Conservation (phyloP, 768 basidiomycete genomes). For the Mrakia gelida region DNA sequence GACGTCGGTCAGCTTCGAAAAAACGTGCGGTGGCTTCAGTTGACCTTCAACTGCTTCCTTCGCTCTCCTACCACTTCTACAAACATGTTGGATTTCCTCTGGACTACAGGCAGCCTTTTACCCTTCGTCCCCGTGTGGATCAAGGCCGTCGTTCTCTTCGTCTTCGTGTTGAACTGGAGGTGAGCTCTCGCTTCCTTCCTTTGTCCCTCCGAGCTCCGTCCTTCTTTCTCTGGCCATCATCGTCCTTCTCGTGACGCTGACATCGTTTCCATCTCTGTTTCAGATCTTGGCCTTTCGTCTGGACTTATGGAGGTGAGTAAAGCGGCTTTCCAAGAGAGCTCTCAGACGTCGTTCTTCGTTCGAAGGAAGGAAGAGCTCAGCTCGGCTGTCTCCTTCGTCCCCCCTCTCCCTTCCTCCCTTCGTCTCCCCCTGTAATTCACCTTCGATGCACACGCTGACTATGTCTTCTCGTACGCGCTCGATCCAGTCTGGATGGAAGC, state of each 20-base stretch:
- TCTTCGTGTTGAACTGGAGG: slow-evolving; percentile 18
- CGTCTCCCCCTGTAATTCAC: background rate
- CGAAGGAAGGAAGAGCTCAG: background rate
- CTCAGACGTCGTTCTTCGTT: background rate
- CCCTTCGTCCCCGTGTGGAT: slow-evolving; percentile 19
- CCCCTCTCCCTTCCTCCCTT: background rate
- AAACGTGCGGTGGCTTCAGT: background rate
- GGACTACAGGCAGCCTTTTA: slow-evolving; percentile 1
- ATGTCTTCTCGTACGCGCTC: background rate
- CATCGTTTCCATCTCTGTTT: background rate
- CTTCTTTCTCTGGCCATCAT: background rate
- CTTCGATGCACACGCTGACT: background rate
- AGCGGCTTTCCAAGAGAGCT: background rate
- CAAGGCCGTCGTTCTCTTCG: slow-evolving; percentile 6
- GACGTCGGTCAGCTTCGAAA: background rate
- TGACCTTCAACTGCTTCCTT: background rate
- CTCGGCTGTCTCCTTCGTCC: background rate
- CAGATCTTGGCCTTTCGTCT: slow-evolving; percentile 7
- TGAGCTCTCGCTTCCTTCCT: background rate
- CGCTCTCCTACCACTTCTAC: background rate
- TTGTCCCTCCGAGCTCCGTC: background rate
- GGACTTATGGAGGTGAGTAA: slow-evolving; percentile 6
- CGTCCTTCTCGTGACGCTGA: background rate
- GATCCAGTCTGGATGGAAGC: background rate
- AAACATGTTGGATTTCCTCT: background rate